Percentiles rank a stretch among this genome's conserved stretches.
These are phyloP conservation scores for Epicoccum sorghinum DNA, from an alignment of 2,329 filamentous ascomycete genomes.

Conservation along the genomic window DNA sequence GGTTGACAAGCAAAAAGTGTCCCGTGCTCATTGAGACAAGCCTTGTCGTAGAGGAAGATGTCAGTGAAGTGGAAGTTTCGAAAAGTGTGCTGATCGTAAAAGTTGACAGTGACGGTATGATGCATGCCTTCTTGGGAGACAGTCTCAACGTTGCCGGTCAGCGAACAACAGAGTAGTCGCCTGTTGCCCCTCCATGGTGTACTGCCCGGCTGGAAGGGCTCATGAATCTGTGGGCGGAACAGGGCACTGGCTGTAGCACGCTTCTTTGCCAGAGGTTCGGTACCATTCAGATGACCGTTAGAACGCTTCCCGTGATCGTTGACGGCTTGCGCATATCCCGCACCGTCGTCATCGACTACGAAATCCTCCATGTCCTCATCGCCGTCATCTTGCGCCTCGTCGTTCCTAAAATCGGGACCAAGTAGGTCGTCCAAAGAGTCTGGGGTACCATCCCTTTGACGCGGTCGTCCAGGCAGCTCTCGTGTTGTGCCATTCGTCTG, in stretches of 20 bases:
- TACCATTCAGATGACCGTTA: conserved; percentile 53
- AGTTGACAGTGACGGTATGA: conserved; percentile 93
- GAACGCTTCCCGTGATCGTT: conserved; percentile 69
- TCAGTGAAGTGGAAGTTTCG: conserved; percentile 98
- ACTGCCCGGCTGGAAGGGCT: conserved; percentile 88
- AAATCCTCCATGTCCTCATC: conserved; percentile 70
- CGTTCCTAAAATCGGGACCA: conserved; percentile 61
- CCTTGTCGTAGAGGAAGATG: conserved; percentile 94
- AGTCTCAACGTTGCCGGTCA: conserved; percentile 95
- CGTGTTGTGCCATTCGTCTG: conserved; percentile 61
- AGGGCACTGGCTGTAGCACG: conserved; percentile 53
- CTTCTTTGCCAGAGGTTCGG: conserved; percentile 57
- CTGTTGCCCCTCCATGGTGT: conserved; percentile 96
- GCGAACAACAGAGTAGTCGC: conserved; percentile 89
- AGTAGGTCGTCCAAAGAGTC: conserved; percentile 87
- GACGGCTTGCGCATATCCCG: conserved; percentile 74
- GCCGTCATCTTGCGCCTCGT: conserved; percentile 54
- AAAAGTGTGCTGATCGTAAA: conserved; percentile 92
- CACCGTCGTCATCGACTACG: conserved; percentile 92
- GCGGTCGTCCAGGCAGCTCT: conserved; percentile 57
- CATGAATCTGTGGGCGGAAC: conserved; percentile 73
- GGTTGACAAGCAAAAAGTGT: conserved; percentile 84
- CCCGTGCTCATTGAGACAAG: conserved; percentile 84
- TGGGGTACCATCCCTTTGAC: conserved; percentile 63
- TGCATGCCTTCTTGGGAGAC: conserved; percentile 89